These are phyloP conservation scores for Blastobotrys proliferans DNA, from an alignment of 1,139 yeast genomes.

Conservation along the genomic window DNA sequence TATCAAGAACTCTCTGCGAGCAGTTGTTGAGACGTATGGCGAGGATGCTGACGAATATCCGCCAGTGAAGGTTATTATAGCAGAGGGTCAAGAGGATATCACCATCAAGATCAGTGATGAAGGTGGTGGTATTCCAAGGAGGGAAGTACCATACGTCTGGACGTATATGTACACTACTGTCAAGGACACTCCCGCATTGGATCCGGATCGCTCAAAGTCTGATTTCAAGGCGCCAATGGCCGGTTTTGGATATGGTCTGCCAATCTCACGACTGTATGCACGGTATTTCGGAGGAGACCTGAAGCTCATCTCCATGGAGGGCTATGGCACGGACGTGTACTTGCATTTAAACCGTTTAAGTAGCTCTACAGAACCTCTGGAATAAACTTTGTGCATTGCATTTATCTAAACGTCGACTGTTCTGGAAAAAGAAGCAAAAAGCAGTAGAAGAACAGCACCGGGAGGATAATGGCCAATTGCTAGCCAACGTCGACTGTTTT, in stretches of 20 bases:
- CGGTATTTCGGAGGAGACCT: slow-evolving; percentile 90
- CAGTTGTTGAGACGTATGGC: slow-evolving; percentile 75
- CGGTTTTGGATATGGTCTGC: slow-evolving; percentile 89
- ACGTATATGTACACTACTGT: slow-evolving; percentile 89
- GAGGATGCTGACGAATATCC: slow-evolving; percentile 62
- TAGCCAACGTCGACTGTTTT: too few relatives aligned
- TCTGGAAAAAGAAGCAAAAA: too few relatives aligned
- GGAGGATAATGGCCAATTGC: too few relatives aligned
- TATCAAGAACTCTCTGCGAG: slow-evolving; percentile 75
- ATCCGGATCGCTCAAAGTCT: slow-evolving; percentile 46
- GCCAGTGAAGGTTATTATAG: slow-evolving; percentile 79
- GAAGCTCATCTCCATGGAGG: slow-evolving; percentile 85
- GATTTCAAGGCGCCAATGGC: slow-evolving; percentile 90
- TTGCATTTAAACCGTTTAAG: slow-evolving; percentile 67
- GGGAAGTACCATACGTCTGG: slow-evolving; percentile 84
- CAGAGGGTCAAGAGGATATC: slow-evolving; percentile 89
- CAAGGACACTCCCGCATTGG: slow-evolving; percentile 65
- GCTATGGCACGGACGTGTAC: slow-evolving; percentile 91
- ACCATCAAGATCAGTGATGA: slow-evolving; percentile 92
- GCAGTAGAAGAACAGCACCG: too few relatives aligned
- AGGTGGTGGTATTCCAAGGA: slow-evolving; percentile 90
- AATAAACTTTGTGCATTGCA: slow-evolving; percentile 27
- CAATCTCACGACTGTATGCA: slow-evolving; percentile 79
- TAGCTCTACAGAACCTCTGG: slow-evolving; percentile 46
- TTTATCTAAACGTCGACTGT: too few relatives aligned